Evolutionary conservation across 768 basidiomycete species (phyloP).

Genomic region (Sistotremastrum suecicum): DNA sequence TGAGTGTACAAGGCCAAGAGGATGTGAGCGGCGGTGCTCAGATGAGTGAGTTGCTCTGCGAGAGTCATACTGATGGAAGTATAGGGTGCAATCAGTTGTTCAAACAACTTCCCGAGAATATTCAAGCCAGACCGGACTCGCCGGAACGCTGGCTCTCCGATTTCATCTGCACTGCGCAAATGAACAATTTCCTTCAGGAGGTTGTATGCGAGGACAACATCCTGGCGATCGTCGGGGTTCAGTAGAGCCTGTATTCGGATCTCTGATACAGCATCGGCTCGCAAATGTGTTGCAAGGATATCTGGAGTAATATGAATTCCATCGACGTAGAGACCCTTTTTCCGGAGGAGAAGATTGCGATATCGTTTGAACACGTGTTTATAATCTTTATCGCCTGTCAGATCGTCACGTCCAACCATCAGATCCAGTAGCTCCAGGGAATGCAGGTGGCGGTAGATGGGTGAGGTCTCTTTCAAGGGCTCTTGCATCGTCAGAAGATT

Average conservation of each 20-base stretch:
- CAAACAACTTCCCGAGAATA: constrained; percentile 11
- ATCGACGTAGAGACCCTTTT: constrained; percentile 11
- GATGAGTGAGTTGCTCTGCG: constrained; percentile 18
- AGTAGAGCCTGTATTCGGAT: constrained; percentile 9
- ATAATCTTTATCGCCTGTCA: constrained; percentile 22
- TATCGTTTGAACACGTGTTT: constrained; percentile 22
- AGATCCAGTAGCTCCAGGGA: constrained; percentile 15
- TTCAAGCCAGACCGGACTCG: constrained; percentile 11
- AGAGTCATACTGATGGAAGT: constrained; percentile 16
- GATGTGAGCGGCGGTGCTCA: constrained; percentile 21
- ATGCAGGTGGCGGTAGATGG: constrained; percentile 13
- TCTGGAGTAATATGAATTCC: constrained; percentile 13
- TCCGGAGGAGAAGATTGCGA: constrained; percentile 17
- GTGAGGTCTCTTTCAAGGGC: constrained; percentile 9
- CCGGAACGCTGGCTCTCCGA: constrained; percentile 8
- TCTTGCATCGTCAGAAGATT: constrained; percentile 12
- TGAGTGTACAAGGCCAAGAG: constrained; percentile 9
- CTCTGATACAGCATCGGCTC: neutral
- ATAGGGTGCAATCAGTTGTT: constrained; percentile 18
- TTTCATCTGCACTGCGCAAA: constrained; percentile 7
- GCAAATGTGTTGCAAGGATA: constrained; percentile 14
- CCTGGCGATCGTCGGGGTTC: constrained; percentile 20
- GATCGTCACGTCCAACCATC: constrained; percentile 19
- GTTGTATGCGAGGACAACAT: constrained; percentile 16
- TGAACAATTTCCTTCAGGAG: constrained; percentile 15